These are phyloP conservation scores for Echites panduratus DNA, from an alignment of 257 asterid genomes.

Conservation along the genomic window DNA sequence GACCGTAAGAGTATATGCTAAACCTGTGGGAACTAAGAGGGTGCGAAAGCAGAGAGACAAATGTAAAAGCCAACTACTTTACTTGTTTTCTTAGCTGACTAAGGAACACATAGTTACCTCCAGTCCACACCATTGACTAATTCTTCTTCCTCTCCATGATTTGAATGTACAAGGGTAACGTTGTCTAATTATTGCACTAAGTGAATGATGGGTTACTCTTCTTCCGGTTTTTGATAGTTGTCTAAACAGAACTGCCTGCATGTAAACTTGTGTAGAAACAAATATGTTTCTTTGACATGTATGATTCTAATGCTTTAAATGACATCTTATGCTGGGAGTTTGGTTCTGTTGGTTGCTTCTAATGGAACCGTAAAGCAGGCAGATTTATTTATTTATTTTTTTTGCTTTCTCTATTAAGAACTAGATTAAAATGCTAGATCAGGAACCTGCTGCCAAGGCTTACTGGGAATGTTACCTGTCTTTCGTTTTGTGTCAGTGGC, in stretches of 20 bases:
- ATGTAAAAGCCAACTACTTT: neutral
- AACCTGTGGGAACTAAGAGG: neutral
- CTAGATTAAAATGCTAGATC: neutral
- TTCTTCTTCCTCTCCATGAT: neutral
- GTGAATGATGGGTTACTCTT: no score
- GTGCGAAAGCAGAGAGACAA: neutral
- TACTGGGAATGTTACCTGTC: neutral
- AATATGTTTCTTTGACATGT: no score
- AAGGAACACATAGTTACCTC: neutral
- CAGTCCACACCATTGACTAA: neutral
- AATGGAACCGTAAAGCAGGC: neutral
- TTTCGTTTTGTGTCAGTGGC: neutral
- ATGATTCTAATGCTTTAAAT: no score
- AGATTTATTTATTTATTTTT: no score
- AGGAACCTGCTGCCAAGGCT: neutral
- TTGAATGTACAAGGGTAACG: neutral
- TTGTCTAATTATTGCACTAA: neutral
- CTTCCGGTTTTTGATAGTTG: neutral
- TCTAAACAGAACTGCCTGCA: neutral
- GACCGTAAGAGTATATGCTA: neutral
- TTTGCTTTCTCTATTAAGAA: neutral
- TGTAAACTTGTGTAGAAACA: neutral
- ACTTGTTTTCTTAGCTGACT: neutral
- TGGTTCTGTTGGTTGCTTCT: neutral
- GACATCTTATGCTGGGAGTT: no score